Conservation (phyloP, 2,329 filamentous ascomycete species). For the Akanthomyces muscarius region DNA sequence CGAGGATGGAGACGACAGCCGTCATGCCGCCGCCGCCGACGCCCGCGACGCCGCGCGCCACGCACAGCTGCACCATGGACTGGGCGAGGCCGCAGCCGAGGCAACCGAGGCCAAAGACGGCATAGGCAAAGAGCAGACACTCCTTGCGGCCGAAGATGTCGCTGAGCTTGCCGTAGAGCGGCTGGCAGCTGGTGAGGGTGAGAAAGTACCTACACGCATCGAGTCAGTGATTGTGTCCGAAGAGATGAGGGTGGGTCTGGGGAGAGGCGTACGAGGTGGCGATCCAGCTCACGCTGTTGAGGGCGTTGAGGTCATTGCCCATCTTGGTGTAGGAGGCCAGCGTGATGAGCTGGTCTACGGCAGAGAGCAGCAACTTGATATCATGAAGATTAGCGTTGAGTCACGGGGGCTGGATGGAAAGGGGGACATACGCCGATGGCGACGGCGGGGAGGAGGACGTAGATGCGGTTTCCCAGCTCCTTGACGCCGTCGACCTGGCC, state of each 20-base stretch:
- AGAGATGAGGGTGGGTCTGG: neutral
- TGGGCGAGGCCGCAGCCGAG: constrained; percentile 59
- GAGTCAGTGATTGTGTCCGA: neutral
- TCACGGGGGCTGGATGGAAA: neutral
- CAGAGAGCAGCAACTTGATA: constrained; percentile 64
- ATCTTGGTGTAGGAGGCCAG: constrained; percentile 76
- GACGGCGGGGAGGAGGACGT: constrained; percentile 35
- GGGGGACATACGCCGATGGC: constrained; percentile 33
- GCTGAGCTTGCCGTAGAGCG: constrained; percentile 66
- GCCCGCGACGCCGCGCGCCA: constrained; percentile 49
- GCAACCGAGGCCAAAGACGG: constrained; percentile 62
- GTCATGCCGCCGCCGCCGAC: constrained; percentile 71
- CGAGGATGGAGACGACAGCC: constrained; percentile 62
- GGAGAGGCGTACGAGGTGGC: constrained; percentile 41
- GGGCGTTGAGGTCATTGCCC: constrained; percentile 67
- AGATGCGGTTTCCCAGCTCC: constrained; percentile 34
- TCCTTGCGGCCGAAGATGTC: constrained; percentile 68
- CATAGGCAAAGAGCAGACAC: constrained; percentile 61
- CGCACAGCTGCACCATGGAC: constrained; percentile 62
- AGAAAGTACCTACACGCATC: constrained; percentile 58
- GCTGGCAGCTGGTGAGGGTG: constrained; percentile 71
- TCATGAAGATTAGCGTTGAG: neutral
- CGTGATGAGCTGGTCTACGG: constrained; percentile 72
- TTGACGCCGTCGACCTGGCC: constrained; percentile 16
- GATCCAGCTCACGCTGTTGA: constrained; percentile 74